Percentiles rank a stretch among this genome's conserved stretches.
phyloP scores from a whole-genome alignment of 164 flowering plant genomes.

The Vitis vinifera region DNA sequence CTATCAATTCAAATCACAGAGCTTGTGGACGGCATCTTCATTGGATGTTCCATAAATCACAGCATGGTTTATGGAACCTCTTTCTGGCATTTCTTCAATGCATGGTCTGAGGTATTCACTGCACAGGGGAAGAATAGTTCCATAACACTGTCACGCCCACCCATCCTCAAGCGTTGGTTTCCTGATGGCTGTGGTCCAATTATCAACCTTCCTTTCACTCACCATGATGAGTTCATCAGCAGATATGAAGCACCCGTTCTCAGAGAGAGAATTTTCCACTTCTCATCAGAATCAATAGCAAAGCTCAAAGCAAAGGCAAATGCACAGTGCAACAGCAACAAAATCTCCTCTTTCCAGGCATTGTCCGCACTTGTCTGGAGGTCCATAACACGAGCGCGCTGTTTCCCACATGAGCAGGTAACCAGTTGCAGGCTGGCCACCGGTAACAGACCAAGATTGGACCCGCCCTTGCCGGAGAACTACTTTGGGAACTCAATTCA shows the following conservation, averaged over 20 bases:
- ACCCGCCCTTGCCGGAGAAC: constrained; percentile 37
- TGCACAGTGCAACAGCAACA: constrained; percentile 22
- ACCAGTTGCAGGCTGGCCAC: constrained; percentile 36
- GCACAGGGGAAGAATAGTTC: background rate
- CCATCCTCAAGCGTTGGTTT: constrained; percentile 36
- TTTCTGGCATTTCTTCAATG: constrained; percentile 52
- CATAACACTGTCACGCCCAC: constrained; percentile 29
- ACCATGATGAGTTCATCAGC: constrained; percentile 34
- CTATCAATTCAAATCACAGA: constrained; percentile 57
- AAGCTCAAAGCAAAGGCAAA: constrained; percentile 51
- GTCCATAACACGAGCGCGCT: constrained; percentile 40
- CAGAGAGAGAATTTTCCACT: constrained; percentile 46
- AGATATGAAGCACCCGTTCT: constrained; percentile 27
- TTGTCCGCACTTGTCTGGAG: constrained; percentile 56
- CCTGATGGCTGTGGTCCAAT: constrained; percentile 23
- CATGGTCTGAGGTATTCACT: constrained; percentile 43
- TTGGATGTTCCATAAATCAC: constrained; percentile 59
- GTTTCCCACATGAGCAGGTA: constrained; percentile 13
- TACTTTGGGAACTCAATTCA: constrained; percentile 50
- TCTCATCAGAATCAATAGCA: constrained; percentile 42
- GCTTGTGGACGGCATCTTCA: constrained; percentile 51
- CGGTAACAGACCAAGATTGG: constrained; percentile 35
- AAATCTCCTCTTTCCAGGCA: constrained; percentile 64
- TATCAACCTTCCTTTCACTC: constrained; percentile 39
- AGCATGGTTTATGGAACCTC: constrained; percentile 48